phyloP scores from a whole-genome alignment of 2,329 filamentous ascomycete genomes.

The Ascochyta pisi region DNA sequence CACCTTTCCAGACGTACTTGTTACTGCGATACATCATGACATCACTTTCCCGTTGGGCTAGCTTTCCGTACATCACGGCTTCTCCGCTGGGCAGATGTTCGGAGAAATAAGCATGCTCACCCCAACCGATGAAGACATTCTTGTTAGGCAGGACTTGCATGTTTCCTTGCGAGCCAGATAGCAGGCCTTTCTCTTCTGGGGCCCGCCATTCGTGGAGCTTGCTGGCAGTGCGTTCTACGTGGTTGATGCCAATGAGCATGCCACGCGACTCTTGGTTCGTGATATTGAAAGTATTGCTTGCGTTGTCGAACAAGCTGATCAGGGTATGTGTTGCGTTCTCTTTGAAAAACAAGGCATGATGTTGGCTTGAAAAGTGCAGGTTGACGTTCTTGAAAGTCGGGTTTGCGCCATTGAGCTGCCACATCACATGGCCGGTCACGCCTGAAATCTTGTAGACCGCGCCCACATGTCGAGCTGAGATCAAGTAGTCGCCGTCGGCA shows the following conservation, averaged over 20 bases:
- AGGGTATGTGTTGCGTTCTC: conserved; percentile 16
- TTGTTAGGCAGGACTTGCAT: conserved; percentile 52
- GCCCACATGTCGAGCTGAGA: conserved; percentile 38
- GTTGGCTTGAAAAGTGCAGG: conserved; percentile 49
- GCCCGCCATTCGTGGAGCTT: conserved; percentile 30
- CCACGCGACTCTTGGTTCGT: conserved; percentile 42
- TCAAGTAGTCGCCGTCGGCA: conserved; percentile 34
- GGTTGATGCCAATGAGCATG: conserved; percentile 49
- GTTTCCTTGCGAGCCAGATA: conserved; percentile 50
- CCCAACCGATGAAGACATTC: conserved; percentile 59
- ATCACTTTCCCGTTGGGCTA: conserved; percentile 10
- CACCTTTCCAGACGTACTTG: conserved; percentile 39
- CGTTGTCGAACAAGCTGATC: conserved; percentile 51
- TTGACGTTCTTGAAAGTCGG: conserved; percentile 29
- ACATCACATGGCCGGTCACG: conserved; percentile 34
- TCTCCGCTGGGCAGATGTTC: conserved; percentile 54
- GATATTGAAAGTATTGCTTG: conserved; percentile 25
- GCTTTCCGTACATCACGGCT: conserved; percentile 44
- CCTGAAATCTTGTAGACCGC: conserved; percentile 36
- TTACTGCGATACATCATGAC: conserved; percentile 51
- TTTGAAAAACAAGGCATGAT: conserved; percentile 57
- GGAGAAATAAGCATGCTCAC: conserved; percentile 56
- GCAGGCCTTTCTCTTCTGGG: conserved; percentile 22
- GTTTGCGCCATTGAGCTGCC: conserved; percentile 42
- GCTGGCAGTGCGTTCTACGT: conserved; percentile 47